Percentiles rank a stretch among this genome's conserved stretches.
Evolutionary conservation across 805 yeast genomes (phyloP).

Genomic region (Priceomyces medius): DNA sequence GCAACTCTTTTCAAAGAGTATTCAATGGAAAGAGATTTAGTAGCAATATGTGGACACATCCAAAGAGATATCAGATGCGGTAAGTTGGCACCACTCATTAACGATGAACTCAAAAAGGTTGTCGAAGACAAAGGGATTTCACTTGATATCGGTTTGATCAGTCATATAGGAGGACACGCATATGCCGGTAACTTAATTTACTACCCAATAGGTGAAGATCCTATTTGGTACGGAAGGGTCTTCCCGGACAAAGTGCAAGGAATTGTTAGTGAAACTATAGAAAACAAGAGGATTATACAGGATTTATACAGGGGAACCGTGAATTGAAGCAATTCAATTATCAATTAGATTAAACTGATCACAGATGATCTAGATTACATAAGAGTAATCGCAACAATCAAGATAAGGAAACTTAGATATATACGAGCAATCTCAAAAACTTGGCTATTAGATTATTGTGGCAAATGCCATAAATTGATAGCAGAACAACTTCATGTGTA

Average conservation of each 20-base stretch:
- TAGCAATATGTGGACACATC: constrained; percentile 66
- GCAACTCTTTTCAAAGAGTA: constrained; percentile 10
- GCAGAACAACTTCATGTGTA: too few relatives aligned
- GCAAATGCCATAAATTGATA: too few relatives aligned
- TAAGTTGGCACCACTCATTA: constrained; percentile 55
- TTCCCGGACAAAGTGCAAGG: constrained; percentile 66
- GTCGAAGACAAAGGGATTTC: constrained; percentile 34
- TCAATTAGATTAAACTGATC: too few relatives aligned
- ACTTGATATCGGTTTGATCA: constrained; percentile 51
- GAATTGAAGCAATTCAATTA: too few relatives aligned
- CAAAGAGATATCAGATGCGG: constrained; percentile 70
- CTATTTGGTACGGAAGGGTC: constrained; percentile 78
- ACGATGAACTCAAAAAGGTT: constrained; percentile 48
- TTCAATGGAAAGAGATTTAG: constrained; percentile 24
- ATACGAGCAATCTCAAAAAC: too few relatives aligned
- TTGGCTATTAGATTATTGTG: too few relatives aligned
- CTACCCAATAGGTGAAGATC: constrained; percentile 43
- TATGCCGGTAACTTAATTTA: constrained; percentile 80
- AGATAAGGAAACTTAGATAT: too few relatives aligned
- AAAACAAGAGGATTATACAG: constrained; percentile 48
- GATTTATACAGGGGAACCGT: constrained; percentile 55
- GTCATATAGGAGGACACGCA: constrained; percentile 85
- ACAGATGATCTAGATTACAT: too few relatives aligned
- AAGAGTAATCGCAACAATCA: too few relatives aligned
- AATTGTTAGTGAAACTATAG: constrained; percentile 54